Evolutionary conservation across 2,329 filamentous ascomycete genomes (phyloP), one percentile per base, ranked within the genome.

Genomic region (Fusarium liriodendri): DNA sequence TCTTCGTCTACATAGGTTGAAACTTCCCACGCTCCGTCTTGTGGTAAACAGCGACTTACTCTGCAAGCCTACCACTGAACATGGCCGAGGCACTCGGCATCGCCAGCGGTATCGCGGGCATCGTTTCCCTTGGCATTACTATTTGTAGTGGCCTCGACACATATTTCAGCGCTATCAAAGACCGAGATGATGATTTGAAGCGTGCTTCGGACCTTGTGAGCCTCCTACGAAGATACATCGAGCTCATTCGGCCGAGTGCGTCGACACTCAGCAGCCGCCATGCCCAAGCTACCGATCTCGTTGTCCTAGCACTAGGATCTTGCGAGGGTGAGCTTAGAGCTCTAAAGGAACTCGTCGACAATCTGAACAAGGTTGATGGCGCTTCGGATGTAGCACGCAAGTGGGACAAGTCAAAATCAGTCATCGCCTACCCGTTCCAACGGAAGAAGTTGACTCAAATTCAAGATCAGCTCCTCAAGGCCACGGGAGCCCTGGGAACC

Each of bases 71-170:
- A n/a, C 9, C 25, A 2, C 14, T 5, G 20, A 37, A 37, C n/a
- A 70, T 69, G 59, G 37, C 29, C 2, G 66, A 70, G 1, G 40
- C 52, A 37, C 22, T 69, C 0, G 59, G 52, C 6, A 35, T 60
- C 1, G 50, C 66, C 2, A 69, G 3, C 10, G 66, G 59, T 6
- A 42, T 70, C 13, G 52, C 67, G n/a, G 67, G 67, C 10, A 37
- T 70, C 4, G 5, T 70, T 18, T 70, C 65, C 10, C 50, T 70
- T 1, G 65, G 59, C 0, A 0, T 69, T 2, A 60, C 25, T 0
- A 16, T 70, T 1, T 70, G 22, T 7, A 52, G 52, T 5, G 66
- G 64, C 1, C 14, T 69, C 0, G 18, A 63, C 1, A 32, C 14
- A 3, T 67, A 42, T 3, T n/a, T 69, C 0, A 52, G 9, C 0